Conservation (phyloP, 192 early-diverging fungal genomes). For the Phlyctochytrium arcticum region DNA sequence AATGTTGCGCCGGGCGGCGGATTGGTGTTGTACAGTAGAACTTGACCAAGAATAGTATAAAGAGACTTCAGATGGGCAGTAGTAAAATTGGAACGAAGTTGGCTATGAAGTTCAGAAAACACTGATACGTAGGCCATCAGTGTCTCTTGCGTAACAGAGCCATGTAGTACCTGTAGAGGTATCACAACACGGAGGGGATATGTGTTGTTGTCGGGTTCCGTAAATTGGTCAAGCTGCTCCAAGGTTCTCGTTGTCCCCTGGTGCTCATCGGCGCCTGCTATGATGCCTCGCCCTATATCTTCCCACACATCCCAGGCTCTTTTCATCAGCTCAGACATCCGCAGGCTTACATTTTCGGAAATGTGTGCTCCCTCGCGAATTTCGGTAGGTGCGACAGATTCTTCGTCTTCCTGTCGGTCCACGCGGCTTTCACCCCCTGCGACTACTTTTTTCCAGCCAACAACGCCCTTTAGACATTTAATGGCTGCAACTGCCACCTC, state of each 20-base stretch:
- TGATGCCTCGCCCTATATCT: constrained; percentile 65
- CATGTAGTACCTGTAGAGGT: constrained; percentile 23
- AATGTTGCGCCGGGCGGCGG: constrained; percentile 43
- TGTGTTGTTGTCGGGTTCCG: neutral
- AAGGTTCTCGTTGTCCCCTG: neutral
- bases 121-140: constrained; percentile 58
- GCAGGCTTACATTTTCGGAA: constrained; percentile 18
- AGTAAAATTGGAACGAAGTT: constrained; percentile 48
- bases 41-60: constrained; percentile 42
- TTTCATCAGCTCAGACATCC: constrained; percentile 50
- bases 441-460: constrained; percentile 37
- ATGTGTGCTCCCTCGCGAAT: too few species aligned
- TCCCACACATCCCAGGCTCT: constrained; percentile 68
- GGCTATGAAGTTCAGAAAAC: constrained; percentile 59
- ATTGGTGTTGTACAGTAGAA: constrained; percentile 63
- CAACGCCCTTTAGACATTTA: constrained; percentile 63
- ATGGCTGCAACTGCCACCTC: constrained; percentile 76
- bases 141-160: constrained; percentile 69
- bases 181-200: constrained; percentile 6
- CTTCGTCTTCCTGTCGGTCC: too few species aligned
- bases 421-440: constrained; percentile 13
- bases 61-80: constrained; percentile 52
- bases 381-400: too few species aligned
- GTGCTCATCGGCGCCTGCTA: constrained; percentile 34
- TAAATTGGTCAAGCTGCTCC: neutral